Percentiles rank a stretch among this genome's conserved stretches.
Conservation (phyloP, 768 basidiomycete species). For the Hebeloma cylindrosporum region DNA sequence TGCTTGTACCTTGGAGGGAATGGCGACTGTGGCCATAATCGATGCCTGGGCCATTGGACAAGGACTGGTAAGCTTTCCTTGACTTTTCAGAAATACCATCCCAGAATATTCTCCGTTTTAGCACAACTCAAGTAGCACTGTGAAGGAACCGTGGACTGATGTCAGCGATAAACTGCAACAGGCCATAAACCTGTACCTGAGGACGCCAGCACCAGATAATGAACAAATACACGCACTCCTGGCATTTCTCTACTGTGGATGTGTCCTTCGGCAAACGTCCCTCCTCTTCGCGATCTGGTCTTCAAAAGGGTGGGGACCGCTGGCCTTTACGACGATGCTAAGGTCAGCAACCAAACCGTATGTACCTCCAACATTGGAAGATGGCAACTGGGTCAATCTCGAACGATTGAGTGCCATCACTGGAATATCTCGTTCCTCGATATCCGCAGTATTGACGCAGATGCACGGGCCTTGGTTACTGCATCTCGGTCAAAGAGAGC, state of each 20-base stretch:
- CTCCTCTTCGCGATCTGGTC: slow-evolving; percentile 81
- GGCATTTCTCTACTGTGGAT: slow-evolving; percentile 64
- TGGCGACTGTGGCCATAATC: slow-evolving; percentile 75
- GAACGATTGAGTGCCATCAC: slow-evolving; percentile 71
- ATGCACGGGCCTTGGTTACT: slow-evolving; percentile 87
- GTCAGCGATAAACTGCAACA: slow-evolving; percentile 73
- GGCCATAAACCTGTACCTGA: slow-evolving; percentile 61
- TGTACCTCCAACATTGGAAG: slow-evolving; percentile 56
- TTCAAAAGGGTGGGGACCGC: slow-evolving; percentile 83
- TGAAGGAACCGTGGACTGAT: slow-evolving; percentile 75
- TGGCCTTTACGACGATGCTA: slow-evolving; percentile 75
- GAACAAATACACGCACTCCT: slow-evolving; percentile 62
- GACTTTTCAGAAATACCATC: background rate
- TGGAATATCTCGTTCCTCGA: slow-evolving; percentile 65
- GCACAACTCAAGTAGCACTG: slow-evolving; percentile 53
- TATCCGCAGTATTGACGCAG: slow-evolving; percentile 64
- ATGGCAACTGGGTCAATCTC: slow-evolving; percentile 47
- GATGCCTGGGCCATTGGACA: slow-evolving; percentile 84
- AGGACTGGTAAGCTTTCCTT: slow-evolving; percentile 55
- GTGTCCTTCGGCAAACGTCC: slow-evolving; percentile 71
- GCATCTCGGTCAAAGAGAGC: slow-evolving; percentile 74
- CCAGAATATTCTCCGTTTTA: slow-evolving; percentile 25
- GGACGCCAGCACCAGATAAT: slow-evolving; percentile 52
- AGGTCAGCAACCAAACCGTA: slow-evolving; percentile 60
- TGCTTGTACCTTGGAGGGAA: slow-evolving; percentile 82